Percentiles rank a stretch among this genome's conserved stretches.
Evolutionary conservation across 2,329 filamentous ascomycete species (phyloP).

Genomic region (Aspergillus pseudonomiae): DNA sequence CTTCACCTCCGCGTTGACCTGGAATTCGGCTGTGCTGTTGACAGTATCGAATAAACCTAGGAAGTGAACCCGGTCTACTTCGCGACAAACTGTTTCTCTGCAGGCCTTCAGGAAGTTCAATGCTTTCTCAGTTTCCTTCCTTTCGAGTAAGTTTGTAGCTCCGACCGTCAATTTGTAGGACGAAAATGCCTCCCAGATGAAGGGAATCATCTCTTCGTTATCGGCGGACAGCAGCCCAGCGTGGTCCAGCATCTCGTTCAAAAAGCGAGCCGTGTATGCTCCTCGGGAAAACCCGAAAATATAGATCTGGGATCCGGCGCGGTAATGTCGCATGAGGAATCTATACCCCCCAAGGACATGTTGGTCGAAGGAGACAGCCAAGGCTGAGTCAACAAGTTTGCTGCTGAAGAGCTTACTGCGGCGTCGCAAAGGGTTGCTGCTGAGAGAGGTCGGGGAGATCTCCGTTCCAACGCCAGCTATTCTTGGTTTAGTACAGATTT

Average conservation of each 20-base stretch:
- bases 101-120: neutral
- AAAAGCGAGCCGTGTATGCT: slow-evolving; percentile 29
- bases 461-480: slow-evolving; percentile 5
- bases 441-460: slow-evolving; percentile 2
- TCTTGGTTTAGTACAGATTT: neutral
- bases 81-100: slow-evolving; percentile 23
- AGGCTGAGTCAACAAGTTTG: slow-evolving; percentile 19
- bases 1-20: slow-evolving; percentile 10
- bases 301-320: slow-evolving; percentile 22
- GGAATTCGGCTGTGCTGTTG: slow-evolving; percentile 28
- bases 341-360: slow-evolving; percentile 26
- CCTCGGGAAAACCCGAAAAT: slow-evolving; percentile 30
- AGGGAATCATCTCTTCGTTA: slow-evolving; percentile 26
- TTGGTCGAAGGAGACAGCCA: slow-evolving; percentile 23
- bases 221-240: slow-evolving; percentile 23
- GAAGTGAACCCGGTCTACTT: slow-evolving; percentile 22
- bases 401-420: neutral
- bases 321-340: slow-evolving; percentile 24
- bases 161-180: slow-evolving; percentile 17
- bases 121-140: neutral
- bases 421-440: slow-evolving; percentile 1
- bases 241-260: slow-evolving; percentile 27
- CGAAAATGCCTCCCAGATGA: slow-evolving; percentile 22
- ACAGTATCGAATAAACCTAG: slow-evolving; percentile 33
- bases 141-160: neutral